Percentiles rank a stretch among this genome's conserved stretches.
Conservation (phyloP, 2,329 filamentous ascomycete species). For the Verticillium alfalfae region DNA sequence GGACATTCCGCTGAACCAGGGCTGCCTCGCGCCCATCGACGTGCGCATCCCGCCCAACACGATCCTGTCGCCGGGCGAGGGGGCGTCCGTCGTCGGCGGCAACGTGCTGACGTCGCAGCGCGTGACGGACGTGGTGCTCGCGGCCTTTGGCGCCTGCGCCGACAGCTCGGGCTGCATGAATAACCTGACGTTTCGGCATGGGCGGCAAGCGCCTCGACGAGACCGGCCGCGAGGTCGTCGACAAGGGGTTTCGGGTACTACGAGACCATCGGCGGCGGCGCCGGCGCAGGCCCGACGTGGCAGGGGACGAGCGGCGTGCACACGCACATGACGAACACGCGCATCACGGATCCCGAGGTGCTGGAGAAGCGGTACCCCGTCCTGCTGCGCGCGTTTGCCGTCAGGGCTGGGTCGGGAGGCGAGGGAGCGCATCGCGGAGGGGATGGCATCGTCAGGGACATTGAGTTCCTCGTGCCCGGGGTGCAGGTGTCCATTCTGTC, state of each 20-base stretch:
- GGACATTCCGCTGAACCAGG: slow-evolving; percentile 83
- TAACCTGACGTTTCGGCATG: slow-evolving; percentile 79
- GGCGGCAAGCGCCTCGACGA: slow-evolving; percentile 55
- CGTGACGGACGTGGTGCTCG: slow-evolving; percentile 77
- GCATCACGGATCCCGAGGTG: slow-evolving; percentile 29
- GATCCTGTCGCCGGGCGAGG: slow-evolving; percentile 69
- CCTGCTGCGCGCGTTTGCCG: slow-evolving; percentile 22
- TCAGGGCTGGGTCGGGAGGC: slow-evolving; percentile 41
- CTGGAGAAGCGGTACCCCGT: slow-evolving; percentile 27
- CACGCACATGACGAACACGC: slow-evolving; percentile 29
- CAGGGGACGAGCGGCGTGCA: slow-evolving; percentile 22
- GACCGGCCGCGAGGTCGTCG: slow-evolving; percentile 40
- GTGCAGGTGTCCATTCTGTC: slow-evolving; percentile 75
- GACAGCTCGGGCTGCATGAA: slow-evolving; percentile 78
- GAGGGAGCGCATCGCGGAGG: slow-evolving; percentile 64
- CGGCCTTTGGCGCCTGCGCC: slow-evolving; percentile 73
- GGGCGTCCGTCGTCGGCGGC: slow-evolving; percentile 76
- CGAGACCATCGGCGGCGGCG: slow-evolving; percentile 26
- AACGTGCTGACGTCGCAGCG: slow-evolving; percentile 78
- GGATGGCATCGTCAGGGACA: slow-evolving; percentile 71
- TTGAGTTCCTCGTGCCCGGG: slow-evolving; percentile 68
- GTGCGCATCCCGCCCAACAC: slow-evolving; percentile 68
- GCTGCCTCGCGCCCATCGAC: slow-evolving; percentile 71
- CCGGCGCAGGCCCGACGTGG: slow-evolving; percentile 22
- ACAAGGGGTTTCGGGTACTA: slow-evolving; percentile 32